Conservation (phyloP, 495 filamentous ascomycete species). For the Acidomyces sp. region DNA sequence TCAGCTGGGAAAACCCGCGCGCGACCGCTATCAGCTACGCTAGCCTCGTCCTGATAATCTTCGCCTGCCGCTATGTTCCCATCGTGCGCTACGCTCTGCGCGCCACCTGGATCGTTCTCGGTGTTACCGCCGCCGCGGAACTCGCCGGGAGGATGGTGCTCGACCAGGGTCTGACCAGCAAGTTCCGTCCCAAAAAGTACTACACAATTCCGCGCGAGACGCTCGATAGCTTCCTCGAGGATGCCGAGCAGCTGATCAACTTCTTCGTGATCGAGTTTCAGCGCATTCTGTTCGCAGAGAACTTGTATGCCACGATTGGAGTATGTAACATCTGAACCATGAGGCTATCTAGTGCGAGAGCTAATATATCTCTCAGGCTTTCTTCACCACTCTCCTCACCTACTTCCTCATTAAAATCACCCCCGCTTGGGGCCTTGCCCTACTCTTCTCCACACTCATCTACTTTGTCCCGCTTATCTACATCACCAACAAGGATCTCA, state of each 20-base stretch:
- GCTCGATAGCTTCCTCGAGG: slow-evolving; percentile 64
- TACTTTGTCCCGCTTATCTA: slow-evolving; percentile 88
- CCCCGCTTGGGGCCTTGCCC: slow-evolving; percentile 79
- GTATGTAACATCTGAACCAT: slow-evolving; percentile 42
- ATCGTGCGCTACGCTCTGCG: slow-evolving; percentile 82
- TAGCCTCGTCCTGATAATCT: slow-evolving; percentile 63
- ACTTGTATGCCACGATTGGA: slow-evolving; percentile 62
- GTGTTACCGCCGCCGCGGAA: slow-evolving; percentile 65
- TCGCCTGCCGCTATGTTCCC: slow-evolving; percentile 80
- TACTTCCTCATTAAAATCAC: slow-evolving; percentile 91
- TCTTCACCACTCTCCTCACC: slow-evolving; percentile 64
- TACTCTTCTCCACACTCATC: slow-evolving; percentile 58
- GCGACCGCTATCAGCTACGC: slow-evolving; percentile 78
- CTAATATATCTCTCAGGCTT: slow-evolving; percentile 42
- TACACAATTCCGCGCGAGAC: slow-evolving; percentile 81
- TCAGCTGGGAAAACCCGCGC: slow-evolving; percentile 65
- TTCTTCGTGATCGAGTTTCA: slow-evolving; percentile 97
- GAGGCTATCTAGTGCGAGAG: neutral
- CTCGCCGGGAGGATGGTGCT: slow-evolving; percentile 61
- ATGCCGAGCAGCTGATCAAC: slow-evolving; percentile 84
- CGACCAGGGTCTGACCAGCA: slow-evolving; percentile 65
- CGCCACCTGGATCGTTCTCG: slow-evolving; percentile 56
- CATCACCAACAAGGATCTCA: slow-evolving; percentile 82
- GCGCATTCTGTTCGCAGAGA: slow-evolving; percentile 89
- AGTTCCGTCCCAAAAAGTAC: slow-evolving; percentile 81